Conservation (phyloP, 257 asterid species). For the Rubia yunnanensis region DNA sequence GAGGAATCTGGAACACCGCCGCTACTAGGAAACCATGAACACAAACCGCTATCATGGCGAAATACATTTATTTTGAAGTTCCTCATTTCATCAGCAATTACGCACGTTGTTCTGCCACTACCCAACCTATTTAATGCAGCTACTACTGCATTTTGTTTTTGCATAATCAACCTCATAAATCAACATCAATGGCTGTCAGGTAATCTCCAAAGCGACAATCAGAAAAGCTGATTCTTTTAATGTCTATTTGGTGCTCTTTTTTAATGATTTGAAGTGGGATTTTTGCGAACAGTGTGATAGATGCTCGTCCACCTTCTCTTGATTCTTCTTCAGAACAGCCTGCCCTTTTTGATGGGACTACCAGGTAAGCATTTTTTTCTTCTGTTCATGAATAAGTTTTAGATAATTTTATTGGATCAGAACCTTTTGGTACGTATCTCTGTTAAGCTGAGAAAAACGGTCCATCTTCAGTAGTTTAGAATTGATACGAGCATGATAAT, state of each 20-base stretch:
- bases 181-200: slow-evolving; percentile 32
- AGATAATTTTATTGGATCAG: background rate
- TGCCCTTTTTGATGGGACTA: slow-evolving; percentile 66
- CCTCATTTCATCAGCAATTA: background rate
- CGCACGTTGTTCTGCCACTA: background rate
- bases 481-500: background rate
- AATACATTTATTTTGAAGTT: background rate
- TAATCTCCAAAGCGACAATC: slow-evolving; percentile 8
- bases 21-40: background rate
- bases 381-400: background rate
- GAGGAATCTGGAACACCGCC: background rate
- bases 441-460: background rate
- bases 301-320: slow-evolving; percentile 61
- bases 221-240: background rate
- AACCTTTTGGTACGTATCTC: background rate
- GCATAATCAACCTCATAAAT: background rate
- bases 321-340: slow-evolving; percentile 82
- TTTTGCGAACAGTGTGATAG: slow-evolving; percentile 26
- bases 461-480: background rate
- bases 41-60: background rate
- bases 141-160: slow-evolving; percentile 9
- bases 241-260: background rate
- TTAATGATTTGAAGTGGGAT: background rate
- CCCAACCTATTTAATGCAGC: slow-evolving; percentile 1
- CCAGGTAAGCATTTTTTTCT: slow-evolving; percentile 46